Evolutionary conservation across 805 yeast species (phyloP), one percentile per base, ranked within the genome.

Genomic region (Candida methanosorbosa): DNA sequence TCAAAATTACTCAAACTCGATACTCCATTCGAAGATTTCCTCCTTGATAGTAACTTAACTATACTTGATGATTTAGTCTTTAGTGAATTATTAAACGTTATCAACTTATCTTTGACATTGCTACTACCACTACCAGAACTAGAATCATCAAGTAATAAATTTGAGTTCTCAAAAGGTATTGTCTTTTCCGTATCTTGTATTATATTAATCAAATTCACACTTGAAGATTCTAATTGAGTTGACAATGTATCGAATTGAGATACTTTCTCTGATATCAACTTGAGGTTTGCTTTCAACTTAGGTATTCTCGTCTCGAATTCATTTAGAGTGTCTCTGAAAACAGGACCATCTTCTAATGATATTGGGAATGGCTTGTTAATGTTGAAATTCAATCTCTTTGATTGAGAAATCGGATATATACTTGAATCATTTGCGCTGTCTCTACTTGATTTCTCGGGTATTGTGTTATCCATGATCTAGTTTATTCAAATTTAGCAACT

Each of bases 291-390:
- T 16, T 41, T 45, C 24, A 50, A 23, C 21, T 42, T 41, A 5
- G 52, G 44, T 2, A 50, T 49, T 29, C 41, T 42, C 11, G 32
- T 30, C 35, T 59, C 64, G 28, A 47, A 56, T 15, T 45, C 47
- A 13, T 36, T 34, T 12, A 59, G 27, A 1, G 57, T 39, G 17
- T 49, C 54, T 34, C 64, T 41, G 27, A 58, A 55, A 5, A 44
- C 38, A 2, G 64, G 63, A 5, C 62, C 71, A 52, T 66, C 65
- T 39, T 61, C 46, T 56, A 53, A 37, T 0, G 57, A 46, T 9
- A 55, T 37, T 1, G 54, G 55, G 26, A 46, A 55, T 12, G n/a
- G n/a, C n/a, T n/a, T n/a, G n/a, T n/a, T n/a, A n/a, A n/a, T n/a
- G n/a, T n/a, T n/a, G n/a, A n/a, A n/a, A n/a, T n/a, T n/a, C n/a